These are phyloP conservation scores for Aspergillus vadensis DNA, from an alignment of 2,329 filamentous ascomycete species.

Conservation along the genomic window DNA sequence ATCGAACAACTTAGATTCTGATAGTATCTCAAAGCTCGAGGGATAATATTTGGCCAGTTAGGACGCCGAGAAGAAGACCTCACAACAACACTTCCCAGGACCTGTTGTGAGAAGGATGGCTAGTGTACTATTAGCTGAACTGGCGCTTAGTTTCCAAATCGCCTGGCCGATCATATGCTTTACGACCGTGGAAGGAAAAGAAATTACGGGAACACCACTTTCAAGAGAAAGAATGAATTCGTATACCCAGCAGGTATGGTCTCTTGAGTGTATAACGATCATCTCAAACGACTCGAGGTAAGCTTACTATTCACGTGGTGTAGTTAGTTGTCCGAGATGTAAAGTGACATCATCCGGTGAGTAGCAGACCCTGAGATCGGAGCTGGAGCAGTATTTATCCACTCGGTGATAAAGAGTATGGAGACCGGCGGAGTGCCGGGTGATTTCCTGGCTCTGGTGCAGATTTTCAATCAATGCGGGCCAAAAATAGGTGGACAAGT, in stretches of 20 bases:
- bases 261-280: background rate
- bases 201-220: background rate
- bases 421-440: conserved; percentile 7
- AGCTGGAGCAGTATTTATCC: conserved; percentile 8
- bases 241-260: background rate
- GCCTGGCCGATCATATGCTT: background rate
- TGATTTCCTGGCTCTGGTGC: background rate
- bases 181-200: background rate
- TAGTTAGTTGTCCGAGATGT: background rate
- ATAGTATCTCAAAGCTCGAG: background rate
- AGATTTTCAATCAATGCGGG: background rate
- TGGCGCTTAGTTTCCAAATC: background rate
- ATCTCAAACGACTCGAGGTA: background rate
- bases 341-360: conserved; percentile 2
- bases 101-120: background rate
- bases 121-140: background rate
- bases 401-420: background rate
- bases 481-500: conserved; percentile 7
- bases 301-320: background rate
- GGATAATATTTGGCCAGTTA: background rate
- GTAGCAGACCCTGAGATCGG: background rate
- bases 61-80: background rate
- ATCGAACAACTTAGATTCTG: background rate
- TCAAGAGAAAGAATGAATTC: background rate
- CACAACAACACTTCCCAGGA: background rate